Evolutionary conservation across 2,329 filamentous ascomycete genomes (phyloP).

Genomic region (Diaporthe sp.): DNA sequence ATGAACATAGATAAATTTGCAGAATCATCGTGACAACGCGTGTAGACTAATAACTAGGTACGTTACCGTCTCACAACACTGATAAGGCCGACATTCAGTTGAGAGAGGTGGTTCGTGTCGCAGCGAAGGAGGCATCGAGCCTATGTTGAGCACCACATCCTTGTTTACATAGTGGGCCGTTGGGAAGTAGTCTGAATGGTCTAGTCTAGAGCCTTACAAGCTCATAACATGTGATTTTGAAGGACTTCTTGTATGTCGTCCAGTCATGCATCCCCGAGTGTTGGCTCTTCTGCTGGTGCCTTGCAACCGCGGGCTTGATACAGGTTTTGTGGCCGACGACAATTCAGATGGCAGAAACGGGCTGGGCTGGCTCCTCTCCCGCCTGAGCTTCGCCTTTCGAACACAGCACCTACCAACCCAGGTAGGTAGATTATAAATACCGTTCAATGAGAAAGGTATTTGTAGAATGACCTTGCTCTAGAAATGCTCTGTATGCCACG

Average conservation of each 20-base stretch:
- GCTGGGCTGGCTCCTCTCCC: neutral
- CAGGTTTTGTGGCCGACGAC: neutral
- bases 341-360: neutral
- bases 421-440: neutral
- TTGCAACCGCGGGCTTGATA: neutral
- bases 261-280: neutral
- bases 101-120: neutral
- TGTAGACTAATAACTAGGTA: neutral
- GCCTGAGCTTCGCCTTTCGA: neutral
- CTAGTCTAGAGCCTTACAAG: neutral
- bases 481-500: neutral
- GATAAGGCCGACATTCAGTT: neutral
- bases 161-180: neutral
- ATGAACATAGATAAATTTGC: neutral
- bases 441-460: neutral
- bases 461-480: neutral
- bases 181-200: neutral
- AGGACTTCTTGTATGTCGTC: neutral
- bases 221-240: neutral
- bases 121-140: neutral
- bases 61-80: neutral
- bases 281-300: neutral
- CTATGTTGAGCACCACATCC: neutral
- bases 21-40: neutral
- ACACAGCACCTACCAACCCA: neutral